Base-by-base conservation (phyloP, 2,329 filamentous ascomycete genomes). In the Ilyonectria robusta region DNA sequence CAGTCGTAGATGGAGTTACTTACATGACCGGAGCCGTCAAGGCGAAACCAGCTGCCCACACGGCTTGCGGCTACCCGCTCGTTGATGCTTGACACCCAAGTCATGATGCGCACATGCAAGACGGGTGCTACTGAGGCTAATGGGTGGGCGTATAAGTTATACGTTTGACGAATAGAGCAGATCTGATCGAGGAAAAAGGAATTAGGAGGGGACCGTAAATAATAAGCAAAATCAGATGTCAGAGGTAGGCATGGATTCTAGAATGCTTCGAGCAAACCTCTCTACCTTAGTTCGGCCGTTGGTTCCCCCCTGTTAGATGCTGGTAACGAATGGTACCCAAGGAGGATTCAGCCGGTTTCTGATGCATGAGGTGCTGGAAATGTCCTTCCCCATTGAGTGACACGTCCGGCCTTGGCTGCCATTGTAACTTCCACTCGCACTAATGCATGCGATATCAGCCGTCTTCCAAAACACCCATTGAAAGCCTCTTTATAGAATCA, bases 1-100 rank as follows among this genome's bases (percentile, higher is more conserved):
- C 37, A 9, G 33, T 6, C 19, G 19, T 31, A 17, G n/a, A 10
- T 23, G 26, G 19, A 53, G 42, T 8, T 31, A 87, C 90, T 85
- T 87, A 93, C 92, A 87, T 95, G 93, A 75, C 93, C 93, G 46
- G 89, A 94, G 71, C 93, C 93, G 68, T 97, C 93, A 44, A 97
- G 88, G 72, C 89, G 89, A 82, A 97, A 97, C 84, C 91, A 93
- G 72, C 85, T 84, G 69, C 93, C 93, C 66, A 94, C 86, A 40
- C 85, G 79, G 77, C 90, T 91, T 69, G 81, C 83, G 67, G 92
- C 93, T 71, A 94, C 86, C 66, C 82, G 85, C 69, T 76, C 75
- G 78, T 92, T 90, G 78, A 83, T 75, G 4, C 76, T 83, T 15
- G 88, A 80, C 59, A 84, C 76, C 76, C 84, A 87, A 73, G 78